A percentile compares a stretch with the other conserved stretches of the same genome.
Evolutionary conservation across 306 rosid genomes (phyloP).

Genomic region (Lithocarpus polystachyus): DNA sequence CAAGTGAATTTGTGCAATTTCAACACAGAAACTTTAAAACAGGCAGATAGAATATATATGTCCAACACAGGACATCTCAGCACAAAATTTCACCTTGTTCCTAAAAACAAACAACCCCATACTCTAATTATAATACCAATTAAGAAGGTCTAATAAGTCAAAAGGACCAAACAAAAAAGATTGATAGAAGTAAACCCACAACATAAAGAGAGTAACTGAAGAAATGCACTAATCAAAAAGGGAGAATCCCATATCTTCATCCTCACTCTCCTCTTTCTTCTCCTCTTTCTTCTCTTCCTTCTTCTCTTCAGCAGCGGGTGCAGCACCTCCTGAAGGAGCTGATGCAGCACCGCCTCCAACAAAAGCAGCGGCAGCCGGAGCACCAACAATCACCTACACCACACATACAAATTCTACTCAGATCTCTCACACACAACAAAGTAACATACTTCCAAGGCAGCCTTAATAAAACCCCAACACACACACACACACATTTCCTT

Average conservation of each 20-base stretch:
- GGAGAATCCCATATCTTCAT: conserved; percentile 65
- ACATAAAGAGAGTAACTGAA: background rate
- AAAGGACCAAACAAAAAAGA: conserved; percentile 10
- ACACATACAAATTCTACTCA: background rate
- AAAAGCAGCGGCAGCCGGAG: conserved; percentile 39
- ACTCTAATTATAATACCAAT: conserved; percentile 26
- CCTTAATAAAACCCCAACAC: too few relatives aligned
- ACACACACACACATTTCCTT: too few relatives aligned
- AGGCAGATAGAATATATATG: background rate
- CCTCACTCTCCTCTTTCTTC: conserved; percentile 76
- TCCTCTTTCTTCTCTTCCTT: conserved; percentile 59
- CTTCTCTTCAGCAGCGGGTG: conserved; percentile 47
- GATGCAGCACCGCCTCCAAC: conserved; percentile 57
- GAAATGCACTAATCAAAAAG: conserved; percentile 67
- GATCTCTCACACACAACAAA: background rate
- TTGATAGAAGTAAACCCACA: conserved; percentile 3
- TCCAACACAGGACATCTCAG: conserved; percentile 2
- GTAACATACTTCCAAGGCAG: background rate
- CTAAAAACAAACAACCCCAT: background rate
- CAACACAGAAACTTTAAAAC: background rate
- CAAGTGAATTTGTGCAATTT: background rate
- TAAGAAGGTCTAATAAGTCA: conserved; percentile 25
- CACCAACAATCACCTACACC: conserved; percentile 67
- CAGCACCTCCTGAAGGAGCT: conserved; percentile 55
- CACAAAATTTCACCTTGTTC: conserved; percentile 14